These are phyloP conservation scores for Begonia loranthoides DNA, from an alignment of 306 rosid genomes.

Conservation along the genomic window DNA sequence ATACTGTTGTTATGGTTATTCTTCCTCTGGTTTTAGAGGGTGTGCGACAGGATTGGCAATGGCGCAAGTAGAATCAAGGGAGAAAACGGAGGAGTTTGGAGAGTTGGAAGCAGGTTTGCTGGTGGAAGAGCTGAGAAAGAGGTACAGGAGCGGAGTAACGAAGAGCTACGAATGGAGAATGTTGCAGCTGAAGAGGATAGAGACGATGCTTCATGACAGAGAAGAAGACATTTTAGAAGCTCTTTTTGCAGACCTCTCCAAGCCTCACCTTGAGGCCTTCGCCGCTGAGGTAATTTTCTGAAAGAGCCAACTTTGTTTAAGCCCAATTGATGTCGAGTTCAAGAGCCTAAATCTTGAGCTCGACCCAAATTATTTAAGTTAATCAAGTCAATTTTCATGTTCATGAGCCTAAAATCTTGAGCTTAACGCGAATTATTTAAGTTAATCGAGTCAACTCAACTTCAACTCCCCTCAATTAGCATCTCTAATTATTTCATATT, in stretches of 20 bases:
- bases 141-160: conserved; percentile 47
- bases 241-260: conserved; percentile 51
- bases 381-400: neutral
- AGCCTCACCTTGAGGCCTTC: conserved; percentile 51
- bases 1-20: too few species aligned
- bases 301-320: too few species aligned
- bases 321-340: too few species aligned
- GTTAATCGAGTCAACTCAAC: too few species aligned
- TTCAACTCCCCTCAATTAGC: too few species aligned
- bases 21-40: too few species aligned
- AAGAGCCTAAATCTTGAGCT: too few species aligned
- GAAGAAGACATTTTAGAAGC: conserved; percentile 54
- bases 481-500: too few species aligned
- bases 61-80: conserved; percentile 28
- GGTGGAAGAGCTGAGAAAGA: conserved; percentile 38
- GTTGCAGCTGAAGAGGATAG: conserved; percentile 47
- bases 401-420: neutral
- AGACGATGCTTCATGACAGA: conserved; percentile 50
- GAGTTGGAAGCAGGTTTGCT: conserved; percentile 32
- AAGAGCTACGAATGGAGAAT: conserved; percentile 70
- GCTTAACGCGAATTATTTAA: too few species aligned
- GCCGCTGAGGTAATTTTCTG: conserved; percentile 45
- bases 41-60: neutral
- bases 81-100: conserved; percentile 13
- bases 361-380: neutral